Base-by-base conservation (phyloP, 495 filamentous ascomycete species). In the Aspergillus ellipticus region DNA sequence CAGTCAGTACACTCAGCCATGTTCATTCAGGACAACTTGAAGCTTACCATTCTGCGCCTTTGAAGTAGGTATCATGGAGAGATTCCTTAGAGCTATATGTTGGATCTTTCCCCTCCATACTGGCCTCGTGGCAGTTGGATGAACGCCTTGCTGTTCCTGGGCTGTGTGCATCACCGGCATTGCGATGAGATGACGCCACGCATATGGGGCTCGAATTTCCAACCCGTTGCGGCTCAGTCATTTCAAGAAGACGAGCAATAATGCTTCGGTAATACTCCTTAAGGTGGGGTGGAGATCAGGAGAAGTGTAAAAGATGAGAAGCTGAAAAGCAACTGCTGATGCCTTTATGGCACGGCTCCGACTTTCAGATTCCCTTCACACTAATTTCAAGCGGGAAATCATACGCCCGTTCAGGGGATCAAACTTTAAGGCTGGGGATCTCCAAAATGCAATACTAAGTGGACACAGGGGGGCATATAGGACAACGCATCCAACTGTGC, bases 11-110 rank as follows among this genome's bases (percentile, higher is more conserved):
- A 15, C 16, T 54, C 35, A 59, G 50, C 17, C 31, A 28, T 16
- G 15, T 24, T 47, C 13, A 20, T 35, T 24, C 17, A 15, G 24
- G 17, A 8, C 16, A 3, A 13, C 6, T 26, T 37, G 8, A 0
- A 21, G 31, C 58, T 57, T 63, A 79, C 84, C 83, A 87, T 79
- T 84, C 79, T 26, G 75, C 78, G 45, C 73, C 76, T 62, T 83
- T 86, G 66, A 87, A 86, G 65, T 79, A 79, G 56, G 77, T 78
- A 4, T 54, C 10, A 11, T 55, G 39, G 24, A 49, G 28, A 7
- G 6, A 9, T 2, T 42, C 35, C 42, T 0, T 17, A 19, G 26
- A 21, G 7, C 42, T 21, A 42, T 31, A 28, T 3, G 15, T 10
- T 24, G 39, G 3, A 28, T 41, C 20, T 11, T 41, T 41, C 16